Base-by-base conservation (phyloP, 2,329 filamentous ascomycete genomes). In the Diaporthe nobilis region DNA sequence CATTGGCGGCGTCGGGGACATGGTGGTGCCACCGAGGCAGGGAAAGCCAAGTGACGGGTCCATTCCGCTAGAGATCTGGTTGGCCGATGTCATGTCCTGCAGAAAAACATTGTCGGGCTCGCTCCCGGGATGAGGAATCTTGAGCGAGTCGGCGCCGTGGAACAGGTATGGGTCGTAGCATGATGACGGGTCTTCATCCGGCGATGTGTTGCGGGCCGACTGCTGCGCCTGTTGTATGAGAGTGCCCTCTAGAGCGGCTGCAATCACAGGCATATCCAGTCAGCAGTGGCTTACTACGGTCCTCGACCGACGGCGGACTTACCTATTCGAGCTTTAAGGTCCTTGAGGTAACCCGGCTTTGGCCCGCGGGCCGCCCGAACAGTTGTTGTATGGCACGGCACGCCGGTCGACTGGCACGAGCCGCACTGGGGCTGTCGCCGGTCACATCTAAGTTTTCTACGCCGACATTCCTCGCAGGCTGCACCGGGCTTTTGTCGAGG, bases 261-360 rank as follows among this genome's bases (percentile, higher is more conserved):
- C 7, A 39, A 39, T 68, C 7, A n/a, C 34, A 42, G 47, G 31
- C 65, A 47, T 53, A 42, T 53, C 22, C 65, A 12, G 65, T 68
- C 65, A 68, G 65, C 34, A 53, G 28, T 55, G 31, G 34, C 34
- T 42, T 2, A 42, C 1, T 2, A 17, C n/a, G 20, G 20, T 20
- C 12, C 12, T 34, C 28, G 22, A 2, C 28, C 42, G 28, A 51
- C 65, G 47, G 47, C 65, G 13, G 31, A 73, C 78, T 68, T 77
- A 80, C 79, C 78, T 28, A 79, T 80, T 42, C 78, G 77, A 73
- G 79, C 78, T 72, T 79, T 78, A 28, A 80, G 68, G 28, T 78
- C 79, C 67, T 80, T 80, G 34, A 80, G 73, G 74, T 79, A 80
- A 1, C 79, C 79, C 72, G 77, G 65, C 34, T 68, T 68, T 22